These are phyloP conservation scores for Albifimbria verrucaria DNA, from an alignment of 2,329 filamentous ascomycete genomes.

Conservation along the genomic window DNA sequence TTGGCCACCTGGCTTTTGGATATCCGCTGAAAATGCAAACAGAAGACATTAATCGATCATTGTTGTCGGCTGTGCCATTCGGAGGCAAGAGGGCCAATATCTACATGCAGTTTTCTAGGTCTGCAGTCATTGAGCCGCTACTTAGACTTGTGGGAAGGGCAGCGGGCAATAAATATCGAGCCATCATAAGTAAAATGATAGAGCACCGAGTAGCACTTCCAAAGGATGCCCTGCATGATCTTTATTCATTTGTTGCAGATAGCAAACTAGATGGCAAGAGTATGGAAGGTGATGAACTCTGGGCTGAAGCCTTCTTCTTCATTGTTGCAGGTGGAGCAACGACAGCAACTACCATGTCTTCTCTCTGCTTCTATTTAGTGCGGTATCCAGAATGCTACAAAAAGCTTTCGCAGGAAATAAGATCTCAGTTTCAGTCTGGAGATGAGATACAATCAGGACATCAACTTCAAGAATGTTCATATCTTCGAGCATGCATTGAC, in stretches of 20 bases:
- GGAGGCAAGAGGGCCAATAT: background rate
- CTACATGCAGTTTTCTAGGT: constrained; percentile 2
- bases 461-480: background rate
- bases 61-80: background rate
- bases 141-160: too few relatives aligned
- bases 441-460: background rate
- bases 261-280: too few relatives aligned
- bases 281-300: background rate
- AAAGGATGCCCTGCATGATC: background rate
- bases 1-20: constrained; percentile 3
- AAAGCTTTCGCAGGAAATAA: background rate
- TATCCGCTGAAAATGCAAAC: constrained; percentile 3
- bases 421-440: background rate
- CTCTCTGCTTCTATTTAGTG: background rate
- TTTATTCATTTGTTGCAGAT: background rate
- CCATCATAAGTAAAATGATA: background rate
- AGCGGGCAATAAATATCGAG: background rate
- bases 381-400: background rate
- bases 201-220: background rate
- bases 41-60: constrained; percentile 1
- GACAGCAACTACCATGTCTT: background rate
- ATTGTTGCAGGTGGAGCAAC: background rate
- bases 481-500: constrained; percentile 1
- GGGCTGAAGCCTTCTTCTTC: background rate
- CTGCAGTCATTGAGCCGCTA: too few relatives aligned